Conservation (phyloP, 768 basidiomycete species). For the Exidia glandulosa region DNA sequence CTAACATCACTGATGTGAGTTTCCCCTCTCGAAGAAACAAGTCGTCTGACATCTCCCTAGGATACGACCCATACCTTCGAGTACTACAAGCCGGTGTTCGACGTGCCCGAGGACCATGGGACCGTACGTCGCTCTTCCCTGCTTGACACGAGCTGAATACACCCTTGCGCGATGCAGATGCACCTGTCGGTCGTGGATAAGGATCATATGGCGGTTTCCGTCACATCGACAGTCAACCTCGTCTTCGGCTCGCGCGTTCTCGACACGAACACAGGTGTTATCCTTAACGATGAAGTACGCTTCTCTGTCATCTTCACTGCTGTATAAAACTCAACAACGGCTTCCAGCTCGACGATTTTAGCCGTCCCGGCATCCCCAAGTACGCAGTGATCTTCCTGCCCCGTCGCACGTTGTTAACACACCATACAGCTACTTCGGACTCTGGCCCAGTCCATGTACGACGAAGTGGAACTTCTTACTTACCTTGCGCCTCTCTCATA, state of each 20-base stretch:
- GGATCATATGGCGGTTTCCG: conserved; percentile 73
- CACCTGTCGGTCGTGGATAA: conserved; percentile 77
- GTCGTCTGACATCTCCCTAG: conserved; percentile 45
- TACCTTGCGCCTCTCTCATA: background rate
- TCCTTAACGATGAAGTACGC: conserved; percentile 76
- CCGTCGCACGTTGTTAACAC: background rate
- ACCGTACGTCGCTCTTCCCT: conserved; percentile 52
- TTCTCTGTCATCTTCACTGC: background rate
- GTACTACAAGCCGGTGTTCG: conserved; percentile 80
- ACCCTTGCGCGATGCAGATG: conserved; percentile 35
- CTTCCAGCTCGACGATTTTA: conserved; percentile 80
- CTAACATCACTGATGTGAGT: conserved; percentile 76
- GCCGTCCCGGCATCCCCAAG: conserved; percentile 73
- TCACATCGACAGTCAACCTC: conserved; percentile 85
- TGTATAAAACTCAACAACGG: background rate
- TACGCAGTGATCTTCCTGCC: background rate
- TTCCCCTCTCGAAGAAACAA: conserved; percentile 1
- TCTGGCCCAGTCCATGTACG: conserved; percentile 73
- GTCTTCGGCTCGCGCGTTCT: conserved; percentile 84
- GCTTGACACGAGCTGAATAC: background rate
- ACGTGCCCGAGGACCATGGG: conserved; percentile 72
- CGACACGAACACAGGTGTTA: conserved; percentile 77
- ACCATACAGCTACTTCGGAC: conserved; percentile 59
- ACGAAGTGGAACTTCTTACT: background rate
- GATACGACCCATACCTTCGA: conserved; percentile 67